phyloP scores from a whole-genome alignment of 2,329 filamentous ascomycete species.

The Beauveria pseudobassiana region DNA sequence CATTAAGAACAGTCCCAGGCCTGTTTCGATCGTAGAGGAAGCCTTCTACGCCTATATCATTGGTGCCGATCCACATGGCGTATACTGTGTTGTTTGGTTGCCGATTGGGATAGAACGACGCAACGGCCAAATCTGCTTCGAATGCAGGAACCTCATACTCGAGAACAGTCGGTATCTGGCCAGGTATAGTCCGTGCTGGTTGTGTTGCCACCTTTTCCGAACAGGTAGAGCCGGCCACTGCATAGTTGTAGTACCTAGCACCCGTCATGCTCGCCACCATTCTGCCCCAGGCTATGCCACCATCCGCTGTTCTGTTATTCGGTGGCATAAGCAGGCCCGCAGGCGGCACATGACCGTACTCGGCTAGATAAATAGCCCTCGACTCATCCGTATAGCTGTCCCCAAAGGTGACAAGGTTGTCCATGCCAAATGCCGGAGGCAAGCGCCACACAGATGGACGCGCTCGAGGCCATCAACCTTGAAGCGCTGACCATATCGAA shows the following conservation, averaged over 20 bases:
- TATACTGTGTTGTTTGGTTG: conserved; percentile 59
- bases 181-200: conserved; percentile 11
- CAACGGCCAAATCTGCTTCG: conserved; percentile 37
- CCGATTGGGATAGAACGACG: conserved; percentile 35
- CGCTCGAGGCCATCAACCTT: not conserved
- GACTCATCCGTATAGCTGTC: conserved; percentile 73
- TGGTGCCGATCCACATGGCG: conserved; percentile 73
- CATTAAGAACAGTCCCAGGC: conserved; percentile 49
- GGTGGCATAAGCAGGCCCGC: conserved; percentile 42
- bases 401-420: conserved; percentile 62
- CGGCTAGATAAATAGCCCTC: conserved; percentile 55
- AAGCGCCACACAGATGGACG: not conserved
- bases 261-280: conserved; percentile 55
- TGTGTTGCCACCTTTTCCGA: conserved; percentile 60
- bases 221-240: conserved; percentile 65
- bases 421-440: conserved; percentile 26
- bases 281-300: conserved; percentile 62
- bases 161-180: conserved; percentile 52
- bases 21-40: conserved; percentile 60
- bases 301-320: conserved; percentile 49
- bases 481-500: not conserved
- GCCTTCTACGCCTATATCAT: conserved; percentile 61
- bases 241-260: conserved; percentile 58
- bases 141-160: conserved; percentile 56
- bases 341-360: conserved; percentile 55